Evolutionary conservation across 495 filamentous ascomycete genomes (phyloP), one percentile per base, ranked within the genome.

Genomic region (Neurospora sp.): DNA sequence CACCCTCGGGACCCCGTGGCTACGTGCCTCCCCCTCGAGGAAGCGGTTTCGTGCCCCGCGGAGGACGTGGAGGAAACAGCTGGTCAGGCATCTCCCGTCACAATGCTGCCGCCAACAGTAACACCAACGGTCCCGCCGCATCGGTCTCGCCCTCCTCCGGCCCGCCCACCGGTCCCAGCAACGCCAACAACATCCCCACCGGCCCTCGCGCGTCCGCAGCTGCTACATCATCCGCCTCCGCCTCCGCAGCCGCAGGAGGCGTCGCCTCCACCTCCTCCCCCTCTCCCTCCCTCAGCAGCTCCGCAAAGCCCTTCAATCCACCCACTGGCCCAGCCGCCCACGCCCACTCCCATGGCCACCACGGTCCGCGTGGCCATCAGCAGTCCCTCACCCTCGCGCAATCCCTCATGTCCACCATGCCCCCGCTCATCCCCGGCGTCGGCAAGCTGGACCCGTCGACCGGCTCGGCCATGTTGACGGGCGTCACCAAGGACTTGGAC

Each of bases 321-420:
- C 85, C 85, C 31, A 86, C 85, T 3, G 85, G 84, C 7, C 85
- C 85, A 0, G 80, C 85, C 0, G 81, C 83, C 2, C 79, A 81
- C 35, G 41, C 42, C 5, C 73, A 75, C 68, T 69, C 53, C 79
- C 76, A 40, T 76, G 70, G 70, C 11, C 16, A 35, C 38, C 70
- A 72, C 12, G 65, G 46, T 18, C 61, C 76, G 3, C 80, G 80
- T n/a, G 81, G 76, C 27, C 53, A 31, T 35, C 53, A 18, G 12
- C 53, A 65, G 27, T 37, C 53, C 22, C 27, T 65, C 3, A 82
- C 79, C 53, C 79, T 86, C 0, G 82, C 81, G 0, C 83, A 86
- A 70, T 79, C 75, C 68, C 76, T 85, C 8, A 71, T 86, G 0
- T 74, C 82, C 22, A 80, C 80, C 1, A 76, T 86, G 74, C 82